Conservation (phyloP, 2,329 filamentous ascomycete species). For the Diplocarpon mali region DNA sequence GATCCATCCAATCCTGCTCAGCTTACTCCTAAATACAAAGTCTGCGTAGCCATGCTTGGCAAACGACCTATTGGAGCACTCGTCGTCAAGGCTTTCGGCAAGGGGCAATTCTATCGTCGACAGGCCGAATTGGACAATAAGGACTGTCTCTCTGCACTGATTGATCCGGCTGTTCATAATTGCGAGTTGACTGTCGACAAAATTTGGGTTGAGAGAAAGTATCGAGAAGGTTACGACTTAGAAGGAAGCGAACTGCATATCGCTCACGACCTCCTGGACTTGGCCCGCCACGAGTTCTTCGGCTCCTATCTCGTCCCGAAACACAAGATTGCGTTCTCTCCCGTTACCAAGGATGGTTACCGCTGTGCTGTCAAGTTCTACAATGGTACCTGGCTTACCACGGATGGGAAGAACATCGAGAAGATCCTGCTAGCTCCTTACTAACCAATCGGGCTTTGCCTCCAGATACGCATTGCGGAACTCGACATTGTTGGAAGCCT, state of each 20-base stretch:
- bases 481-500: too few relatives aligned
- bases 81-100: not conserved
- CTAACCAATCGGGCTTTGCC: too few relatives aligned
- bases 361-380: not conserved
- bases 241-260: conserved; percentile 40
- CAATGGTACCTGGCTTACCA: not conserved
- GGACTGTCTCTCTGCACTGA: too few relatives aligned
- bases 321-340: not conserved
- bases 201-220: conserved; percentile 50
- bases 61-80: not conserved
- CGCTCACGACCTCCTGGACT: conserved; percentile 34
- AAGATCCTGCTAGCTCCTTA: too few relatives aligned
- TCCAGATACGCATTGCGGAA: too few relatives aligned
- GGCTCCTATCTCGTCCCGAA: not conserved
- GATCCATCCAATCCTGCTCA: too few relatives aligned
- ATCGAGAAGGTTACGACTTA: conserved; percentile 41
- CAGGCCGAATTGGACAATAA: not conserved
- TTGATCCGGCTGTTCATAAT: not conserved
- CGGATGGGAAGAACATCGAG: not conserved
- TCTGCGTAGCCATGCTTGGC: not conserved
- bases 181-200: conserved; percentile 52
- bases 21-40: not conserved
- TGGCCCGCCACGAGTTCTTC: not conserved
- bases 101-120: not conserved
- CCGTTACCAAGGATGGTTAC: not conserved